Evolutionary conservation across 441 rosid genomes (phyloP).

Genomic region (Croton setiger): DNA sequence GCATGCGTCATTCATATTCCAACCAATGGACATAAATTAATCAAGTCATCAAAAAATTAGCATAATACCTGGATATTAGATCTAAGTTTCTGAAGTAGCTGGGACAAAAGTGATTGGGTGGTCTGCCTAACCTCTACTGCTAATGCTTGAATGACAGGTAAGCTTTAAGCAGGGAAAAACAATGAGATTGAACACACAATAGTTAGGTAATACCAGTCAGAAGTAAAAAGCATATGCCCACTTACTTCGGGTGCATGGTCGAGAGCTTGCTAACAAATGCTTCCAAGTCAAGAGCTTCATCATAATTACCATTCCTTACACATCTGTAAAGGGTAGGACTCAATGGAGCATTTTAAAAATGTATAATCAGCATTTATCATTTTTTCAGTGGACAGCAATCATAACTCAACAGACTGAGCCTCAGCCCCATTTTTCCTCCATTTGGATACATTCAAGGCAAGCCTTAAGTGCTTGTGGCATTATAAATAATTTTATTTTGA

Average conservation of each 20-base stretch:
- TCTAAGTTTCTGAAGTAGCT: slow-evolving; percentile 87
- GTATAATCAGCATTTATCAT: background rate
- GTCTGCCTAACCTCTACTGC: slow-evolving; percentile 87
- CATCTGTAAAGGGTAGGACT: slow-evolving; percentile 50
- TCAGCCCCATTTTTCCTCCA: background rate
- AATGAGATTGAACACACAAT: slow-evolving; percentile 20
- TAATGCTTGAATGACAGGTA: slow-evolving; percentile 88
- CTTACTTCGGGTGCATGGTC: slow-evolving; percentile 98
- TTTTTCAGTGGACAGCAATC: background rate
- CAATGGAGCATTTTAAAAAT: slow-evolving; percentile 2
- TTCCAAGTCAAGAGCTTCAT: slow-evolving; percentile 95
- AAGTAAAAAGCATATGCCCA: slow-evolving; percentile 19
- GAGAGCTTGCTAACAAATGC: slow-evolving; percentile 84
- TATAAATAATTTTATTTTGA: background rate
- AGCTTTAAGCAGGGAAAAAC: slow-evolving; percentile 35
- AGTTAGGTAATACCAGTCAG: slow-evolving; percentile 6
- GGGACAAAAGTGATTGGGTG: slow-evolving; percentile 92
- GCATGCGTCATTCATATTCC: slow-evolving; percentile 16
- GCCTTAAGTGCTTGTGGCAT: background rate
- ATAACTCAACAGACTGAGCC: background rate
- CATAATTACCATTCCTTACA: slow-evolving; percentile 91
- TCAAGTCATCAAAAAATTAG: slow-evolving; percentile 18
- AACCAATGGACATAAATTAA: slow-evolving; percentile 8
- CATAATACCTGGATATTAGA: slow-evolving; percentile 79
- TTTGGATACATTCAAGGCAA: background rate